Evolutionary conservation across 108 stramenopile genomes (phyloP), one percentile per base, ranked within the genome.

Genomic region (Hondaea fermentalgiana): DNA sequence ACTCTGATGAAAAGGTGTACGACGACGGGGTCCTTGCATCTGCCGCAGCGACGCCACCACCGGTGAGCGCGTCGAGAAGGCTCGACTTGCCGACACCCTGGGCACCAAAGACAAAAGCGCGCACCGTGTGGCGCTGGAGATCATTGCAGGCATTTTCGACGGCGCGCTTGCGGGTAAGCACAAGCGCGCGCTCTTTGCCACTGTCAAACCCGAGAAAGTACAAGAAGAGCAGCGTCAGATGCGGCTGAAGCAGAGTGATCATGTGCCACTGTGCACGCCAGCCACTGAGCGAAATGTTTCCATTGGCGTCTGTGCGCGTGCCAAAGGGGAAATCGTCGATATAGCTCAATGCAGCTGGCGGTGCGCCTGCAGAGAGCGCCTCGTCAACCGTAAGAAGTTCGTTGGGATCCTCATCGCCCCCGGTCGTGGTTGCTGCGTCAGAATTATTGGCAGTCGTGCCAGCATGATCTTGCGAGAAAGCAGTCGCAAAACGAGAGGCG

Each of bases 201-300:
- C 76, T 47, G 51, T 83, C 76, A 35, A 53, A 83, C 6, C 76
- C 76, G 23, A 83, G 76, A 83, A 83, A 83, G 51, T 83, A 83
- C n/a, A 83, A 45, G 76, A 83, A 83, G 23, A 83, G 51, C 76
- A 83, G 45, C 51, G 76, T 83, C 43, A 83, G 76, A 12, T 53
- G 76, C 76, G 76, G 76, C 76, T 83, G 76, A 6, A 83, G 51
- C 25, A 83, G 51, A 6, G 76, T 83, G 3, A 83, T 23, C 49
- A 83, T 47, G 4, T 47, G 51, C 76, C 76, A 83, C 4, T 83
- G 23, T 3, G 76, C 76, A 12, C 19, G 51, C 76, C 76, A 83
- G 45, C 76, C 76, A 17, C 49, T 28, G 51, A 83, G 76, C 76
- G 76, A 45, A 17, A 83, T 28, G 51, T 83, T 83, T 12, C 76